Percentiles rank a stretch among this genome's conserved stretches.
Conservation (phyloP, 495 filamentous ascomycete genomes). For the Pseudoneurospora amorphoporcata region DNA sequence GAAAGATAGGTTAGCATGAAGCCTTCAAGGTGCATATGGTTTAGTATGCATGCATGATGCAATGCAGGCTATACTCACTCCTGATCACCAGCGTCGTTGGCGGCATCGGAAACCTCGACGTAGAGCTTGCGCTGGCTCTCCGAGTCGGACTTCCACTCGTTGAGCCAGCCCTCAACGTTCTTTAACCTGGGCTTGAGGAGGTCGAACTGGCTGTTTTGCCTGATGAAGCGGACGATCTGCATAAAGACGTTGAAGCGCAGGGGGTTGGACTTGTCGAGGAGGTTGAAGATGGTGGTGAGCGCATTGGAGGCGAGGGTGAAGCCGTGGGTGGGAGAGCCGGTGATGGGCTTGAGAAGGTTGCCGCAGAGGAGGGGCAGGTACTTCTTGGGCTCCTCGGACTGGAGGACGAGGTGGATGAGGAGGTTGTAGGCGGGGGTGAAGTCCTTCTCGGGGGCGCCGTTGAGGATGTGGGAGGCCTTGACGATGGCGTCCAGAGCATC, state of each 20-base stretch:
- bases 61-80: constrained; percentile 37
- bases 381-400: constrained; percentile 69
- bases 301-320: constrained; percentile 74
- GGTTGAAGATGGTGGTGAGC: constrained; percentile 95
- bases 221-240: constrained; percentile 71
- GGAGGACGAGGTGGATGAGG: constrained; percentile 80
- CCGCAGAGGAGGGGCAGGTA: constrained; percentile 80
- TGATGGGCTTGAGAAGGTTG: constrained; percentile 77
- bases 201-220: constrained; percentile 62
- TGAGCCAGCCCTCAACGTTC: constrained; percentile 70
- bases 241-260: constrained; percentile 82
- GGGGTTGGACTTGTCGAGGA: constrained; percentile 61
- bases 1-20: constrained; percentile 9
- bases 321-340: constrained; percentile 74
- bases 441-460: constrained; percentile 85
- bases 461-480: constrained; percentile 57
- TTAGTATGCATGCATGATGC: not conserved
- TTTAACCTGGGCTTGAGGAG: constrained; percentile 68
- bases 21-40: not conserved
- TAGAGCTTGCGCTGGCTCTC: constrained; percentile 76
- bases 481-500: constrained; percentile 85
- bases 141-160: constrained; percentile 69
- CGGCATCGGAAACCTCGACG: constrained; percentile 65
- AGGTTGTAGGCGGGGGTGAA: constrained; percentile 93
- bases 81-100: constrained; percentile 63